Evolutionary conservation across 192 early-diverging fungal species (phyloP).

Genomic region (Backusella australiensis): DNA sequence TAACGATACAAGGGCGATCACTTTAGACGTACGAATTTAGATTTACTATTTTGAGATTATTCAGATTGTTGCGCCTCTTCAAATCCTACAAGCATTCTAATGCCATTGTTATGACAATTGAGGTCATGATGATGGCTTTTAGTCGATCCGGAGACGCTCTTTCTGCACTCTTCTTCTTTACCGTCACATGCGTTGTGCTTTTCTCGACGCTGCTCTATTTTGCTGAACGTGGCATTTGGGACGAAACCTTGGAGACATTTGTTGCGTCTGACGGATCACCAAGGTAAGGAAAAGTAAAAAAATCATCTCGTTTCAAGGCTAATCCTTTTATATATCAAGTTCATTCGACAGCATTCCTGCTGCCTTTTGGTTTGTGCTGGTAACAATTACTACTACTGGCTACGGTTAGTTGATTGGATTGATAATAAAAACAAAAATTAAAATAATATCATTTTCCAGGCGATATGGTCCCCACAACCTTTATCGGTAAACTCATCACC

Average conservation of each 20-base stretch:
- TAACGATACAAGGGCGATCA: background rate
- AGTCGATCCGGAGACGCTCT: constrained; percentile 73
- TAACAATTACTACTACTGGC: constrained; percentile 81
- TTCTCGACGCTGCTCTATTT: constrained; percentile 79
- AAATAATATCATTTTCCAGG: constrained; percentile 33
- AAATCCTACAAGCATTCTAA: constrained; percentile 82
- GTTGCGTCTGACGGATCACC: constrained; percentile 65
- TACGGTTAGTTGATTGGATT: constrained; percentile 43
- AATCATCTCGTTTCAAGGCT: background rate
- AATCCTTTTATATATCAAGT: constrained; percentile 23
- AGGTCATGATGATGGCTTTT: constrained; percentile 80
- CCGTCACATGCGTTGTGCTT: constrained; percentile 66
- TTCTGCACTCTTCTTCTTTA: constrained; percentile 70
- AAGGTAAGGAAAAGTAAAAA: constrained; percentile 30
- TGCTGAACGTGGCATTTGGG: constrained; percentile 79
- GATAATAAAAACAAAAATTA: background rate
- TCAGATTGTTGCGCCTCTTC: constrained; percentile 75
- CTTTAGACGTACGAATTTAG: constrained; percentile 69
- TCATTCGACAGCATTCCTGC: constrained; percentile 78
- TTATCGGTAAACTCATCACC: constrained; percentile 74
- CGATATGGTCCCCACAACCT: constrained; percentile 80
- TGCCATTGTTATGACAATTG: constrained; percentile 78
- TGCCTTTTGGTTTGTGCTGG: constrained; percentile 74
- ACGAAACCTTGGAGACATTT: constrained; percentile 62
- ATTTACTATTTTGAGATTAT: constrained; percentile 78